Percentiles rank a stretch among this genome's conserved stretches.
phyloP scores from a whole-genome alignment of 306 rosid species.

The Cicer bijugum region DNA sequence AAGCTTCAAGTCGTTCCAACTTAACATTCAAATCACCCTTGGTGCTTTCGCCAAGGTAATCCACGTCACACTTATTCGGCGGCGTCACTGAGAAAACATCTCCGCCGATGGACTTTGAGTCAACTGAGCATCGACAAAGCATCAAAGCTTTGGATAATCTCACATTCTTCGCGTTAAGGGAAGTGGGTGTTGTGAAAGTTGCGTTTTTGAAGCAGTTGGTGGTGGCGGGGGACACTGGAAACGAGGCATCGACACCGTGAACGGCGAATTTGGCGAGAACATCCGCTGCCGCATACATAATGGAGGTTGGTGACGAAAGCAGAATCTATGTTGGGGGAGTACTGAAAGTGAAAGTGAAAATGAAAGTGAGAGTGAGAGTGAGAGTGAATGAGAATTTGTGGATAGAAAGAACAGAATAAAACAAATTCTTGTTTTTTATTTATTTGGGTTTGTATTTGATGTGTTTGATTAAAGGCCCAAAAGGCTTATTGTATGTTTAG shows the following conservation, averaged over 20 bases:
- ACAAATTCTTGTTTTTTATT: background rate
- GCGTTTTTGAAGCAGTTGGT: slow-evolving; percentile 37
- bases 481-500: too few relatives aligned
- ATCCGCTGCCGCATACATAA: slow-evolving; percentile 51
- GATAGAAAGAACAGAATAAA: slow-evolving; percentile 18
- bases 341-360: slow-evolving; percentile 11
- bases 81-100: slow-evolving; percentile 75
- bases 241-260: slow-evolving; percentile 41
- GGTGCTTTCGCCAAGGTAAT: slow-evolving; percentile 91
- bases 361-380: slow-evolving; percentile 10
- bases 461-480: background rate
- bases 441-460: background rate
- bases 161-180: background rate
- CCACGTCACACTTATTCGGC: slow-evolving; percentile 69
- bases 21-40: slow-evolving; percentile 93
- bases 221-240: slow-evolving; percentile 34
- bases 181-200: slow-evolving; percentile 28
- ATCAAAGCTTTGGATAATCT: slow-evolving; percentile 26
- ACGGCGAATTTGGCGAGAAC: slow-evolving; percentile 42
- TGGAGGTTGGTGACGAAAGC: background rate
- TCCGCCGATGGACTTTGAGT: slow-evolving; percentile 53
- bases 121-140: slow-evolving; percentile 46
- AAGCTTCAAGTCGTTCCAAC: slow-evolving; percentile 70
- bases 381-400: slow-evolving; percentile 11
- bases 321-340: slow-evolving; percentile 25